A percentile compares a stretch with the other conserved stretches of the same genome.
These are phyloP conservation scores for Abortiporus biennis DNA, from an alignment of 1,284 basidiomycete genomes.

Conservation along the genomic window DNA sequence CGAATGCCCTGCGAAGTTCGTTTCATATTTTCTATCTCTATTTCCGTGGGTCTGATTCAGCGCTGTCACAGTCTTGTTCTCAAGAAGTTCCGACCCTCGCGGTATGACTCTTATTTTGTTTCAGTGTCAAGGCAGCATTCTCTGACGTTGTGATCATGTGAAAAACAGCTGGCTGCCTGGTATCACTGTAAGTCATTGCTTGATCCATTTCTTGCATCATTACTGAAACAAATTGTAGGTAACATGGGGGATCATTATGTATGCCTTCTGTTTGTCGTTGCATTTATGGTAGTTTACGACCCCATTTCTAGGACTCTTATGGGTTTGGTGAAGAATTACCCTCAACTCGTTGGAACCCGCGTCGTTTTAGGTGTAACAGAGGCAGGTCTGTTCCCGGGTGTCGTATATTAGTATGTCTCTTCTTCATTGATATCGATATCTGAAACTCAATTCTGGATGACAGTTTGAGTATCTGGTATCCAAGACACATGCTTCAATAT, in stretches of 20 bases:
- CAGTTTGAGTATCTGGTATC: slow-evolving; percentile 27
- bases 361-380: slow-evolving; percentile 62
- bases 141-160: not conserved
- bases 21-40: not conserved
- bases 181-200: slow-evolving; percentile 19
- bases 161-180: slow-evolving; percentile 24
- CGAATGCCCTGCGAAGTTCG: slow-evolving; percentile 56
- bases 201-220: not conserved
- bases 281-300: slow-evolving; percentile 41
- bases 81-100: slow-evolving; percentile 28
- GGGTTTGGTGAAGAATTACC: slow-evolving; percentile 58
- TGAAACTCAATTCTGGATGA: not conserved
- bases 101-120: slow-evolving; percentile 10
- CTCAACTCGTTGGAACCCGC: slow-evolving; percentile 53
- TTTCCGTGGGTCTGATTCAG: not conserved
- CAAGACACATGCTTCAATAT: slow-evolving; percentile 27
- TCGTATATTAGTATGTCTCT: slow-evolving; percentile 51
- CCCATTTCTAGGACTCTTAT: slow-evolving; percentile 43
- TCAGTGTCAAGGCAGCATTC: not conserved
- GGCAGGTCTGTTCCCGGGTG: slow-evolving; percentile 65
- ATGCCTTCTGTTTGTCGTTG: slow-evolving; percentile 27
- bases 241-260: slow-evolving; percentile 23
- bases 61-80: slow-evolving; percentile 21
- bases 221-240: slow-evolving; percentile 11
- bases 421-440: slow-evolving; percentile 22